These are phyloP conservation scores for Populus davidiana DNA, from an alignment of 345 rosid genomes.

Conservation along the genomic window DNA sequence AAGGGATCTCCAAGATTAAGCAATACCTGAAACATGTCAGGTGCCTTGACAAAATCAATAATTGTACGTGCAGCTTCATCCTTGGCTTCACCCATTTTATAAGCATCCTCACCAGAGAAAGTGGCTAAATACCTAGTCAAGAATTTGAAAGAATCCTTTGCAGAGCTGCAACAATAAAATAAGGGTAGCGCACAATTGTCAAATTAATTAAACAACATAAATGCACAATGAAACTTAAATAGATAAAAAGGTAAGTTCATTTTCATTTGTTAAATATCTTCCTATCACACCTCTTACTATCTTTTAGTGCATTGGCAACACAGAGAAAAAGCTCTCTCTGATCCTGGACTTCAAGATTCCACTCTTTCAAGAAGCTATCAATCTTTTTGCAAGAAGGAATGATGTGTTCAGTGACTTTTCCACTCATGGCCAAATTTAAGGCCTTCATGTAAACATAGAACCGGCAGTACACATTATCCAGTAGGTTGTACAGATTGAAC, in stretches of 20 bases:
- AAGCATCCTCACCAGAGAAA: conserved; percentile 70
- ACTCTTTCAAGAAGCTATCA: conserved; percentile 87
- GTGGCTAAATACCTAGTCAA: conserved; percentile 81
- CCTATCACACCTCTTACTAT: conserved; percentile 62
- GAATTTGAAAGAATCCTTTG: conserved; percentile 67
- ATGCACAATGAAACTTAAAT: neutral
- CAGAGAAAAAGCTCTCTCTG: conserved; percentile 77
- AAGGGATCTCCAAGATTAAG: neutral
- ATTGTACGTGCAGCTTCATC: conserved; percentile 79
- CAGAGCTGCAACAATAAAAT: conserved; percentile 48
- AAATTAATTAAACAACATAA: neutral
- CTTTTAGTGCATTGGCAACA: conserved; percentile 65
- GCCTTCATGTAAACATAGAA: conserved; percentile 82
- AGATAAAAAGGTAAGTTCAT: conserved; percentile 1
- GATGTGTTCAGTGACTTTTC: conserved; percentile 72
- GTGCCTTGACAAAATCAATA: conserved; percentile 81
- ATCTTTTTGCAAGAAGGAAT: conserved; percentile 75
- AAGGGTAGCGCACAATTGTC: neutral
- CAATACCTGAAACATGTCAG: conserved; percentile 81
- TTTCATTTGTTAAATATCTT: neutral
- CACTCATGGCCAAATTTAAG: conserved; percentile 58
- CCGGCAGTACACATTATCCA: conserved; percentile 61
- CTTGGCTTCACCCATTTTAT: conserved; percentile 66
- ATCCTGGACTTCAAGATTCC: conserved; percentile 78
- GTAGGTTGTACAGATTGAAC: conserved; percentile 87